phyloP scores from a whole-genome alignment of 108 stramenopile species.

The Cyclotella choctawhatcheeana region DNA sequence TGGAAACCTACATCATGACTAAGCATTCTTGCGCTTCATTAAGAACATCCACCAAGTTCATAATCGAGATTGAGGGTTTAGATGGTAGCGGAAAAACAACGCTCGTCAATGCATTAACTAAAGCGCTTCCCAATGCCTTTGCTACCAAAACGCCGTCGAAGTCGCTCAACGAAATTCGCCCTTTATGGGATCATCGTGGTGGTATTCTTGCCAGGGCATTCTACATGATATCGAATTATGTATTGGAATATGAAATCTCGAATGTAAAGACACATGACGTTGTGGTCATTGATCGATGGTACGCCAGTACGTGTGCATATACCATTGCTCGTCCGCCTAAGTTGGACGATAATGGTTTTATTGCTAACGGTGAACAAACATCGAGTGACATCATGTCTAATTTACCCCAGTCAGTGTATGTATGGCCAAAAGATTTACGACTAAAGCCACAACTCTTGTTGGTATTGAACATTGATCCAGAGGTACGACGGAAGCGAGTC shows the following conservation, averaged over 20 bases:
- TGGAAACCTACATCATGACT: constrained; percentile 5
- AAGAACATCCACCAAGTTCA: too few species aligned
- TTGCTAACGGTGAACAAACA: not conserved
- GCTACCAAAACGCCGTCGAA: constrained; percentile 33
- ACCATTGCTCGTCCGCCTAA: constrained; percentile 15
- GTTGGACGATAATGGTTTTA: not conserved
- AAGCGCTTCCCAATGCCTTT: constrained; percentile 14
- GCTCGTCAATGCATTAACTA: constrained; percentile 17
- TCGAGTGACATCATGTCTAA: not conserved
- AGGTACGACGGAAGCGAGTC: constrained; percentile 28
- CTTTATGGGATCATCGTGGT: constrained; percentile 47
- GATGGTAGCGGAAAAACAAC: constrained; percentile 54
- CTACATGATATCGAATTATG: constrained; percentile 53
- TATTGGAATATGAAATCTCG: constrained; percentile 49
- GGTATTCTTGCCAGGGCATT: constrained; percentile 50
- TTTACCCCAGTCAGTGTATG: constrained; percentile 24
- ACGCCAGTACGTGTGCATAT: constrained; percentile 34
- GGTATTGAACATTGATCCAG: constrained; percentile 32
- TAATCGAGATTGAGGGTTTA: constrained; percentile 48
- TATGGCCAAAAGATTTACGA: constrained; percentile 43
- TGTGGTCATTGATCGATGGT: constrained; percentile 48
- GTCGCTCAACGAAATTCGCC: constrained; percentile 31
- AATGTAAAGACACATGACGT: not conserved
- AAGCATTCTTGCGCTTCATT: too few species aligned
- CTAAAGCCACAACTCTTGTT: constrained; percentile 26